Percentiles rank a stretch among this genome's conserved stretches.
These are phyloP conservation scores for Pholiota molesta DNA, from an alignment of 768 basidiomycete species.

Conservation along the genomic window DNA sequence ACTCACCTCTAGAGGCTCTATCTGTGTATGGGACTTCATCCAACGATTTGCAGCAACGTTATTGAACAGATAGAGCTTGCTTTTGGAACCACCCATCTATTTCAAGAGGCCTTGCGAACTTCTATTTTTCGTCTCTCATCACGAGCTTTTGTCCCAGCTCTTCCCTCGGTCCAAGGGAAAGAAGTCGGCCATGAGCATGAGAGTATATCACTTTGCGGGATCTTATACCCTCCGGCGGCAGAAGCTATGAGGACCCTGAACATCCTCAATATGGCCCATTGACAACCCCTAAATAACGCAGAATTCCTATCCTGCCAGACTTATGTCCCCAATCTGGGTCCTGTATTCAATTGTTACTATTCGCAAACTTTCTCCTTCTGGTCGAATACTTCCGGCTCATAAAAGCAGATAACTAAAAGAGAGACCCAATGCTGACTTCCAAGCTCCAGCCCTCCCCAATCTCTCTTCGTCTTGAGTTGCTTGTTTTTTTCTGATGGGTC, in stretches of 20 bases:
- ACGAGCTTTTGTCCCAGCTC: not conserved
- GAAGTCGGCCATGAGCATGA: not conserved
- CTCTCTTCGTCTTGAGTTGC: not conserved
- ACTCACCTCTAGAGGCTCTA: not conserved
- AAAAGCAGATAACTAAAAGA: not conserved
- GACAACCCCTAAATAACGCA: constrained; percentile 18
- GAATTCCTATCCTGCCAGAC: constrained; percentile 11
- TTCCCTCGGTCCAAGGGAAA: not conserved
- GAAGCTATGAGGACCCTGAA: constrained; percentile 19
- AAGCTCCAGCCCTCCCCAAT: not conserved
- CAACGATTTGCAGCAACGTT: not conserved
- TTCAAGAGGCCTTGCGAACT: not conserved
- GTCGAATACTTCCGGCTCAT: constrained; percentile 6
- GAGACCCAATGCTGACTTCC: not conserved
- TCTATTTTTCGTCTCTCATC: not conserved
- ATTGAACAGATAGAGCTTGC: not conserved
- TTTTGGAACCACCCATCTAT: not conserved
- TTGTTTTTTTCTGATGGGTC: constrained; percentile 45
- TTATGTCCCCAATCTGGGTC: constrained; percentile 1
- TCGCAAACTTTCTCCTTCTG: constrained; percentile 12
- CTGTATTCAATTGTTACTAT: constrained; percentile 14
- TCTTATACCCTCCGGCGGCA: constrained; percentile 25
- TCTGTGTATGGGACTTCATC: constrained; percentile 2
- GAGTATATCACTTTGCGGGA: constrained; percentile 19
- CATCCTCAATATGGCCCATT: constrained; percentile 14